Evolutionary conservation across 192 early-diverging fungal genomes (phyloP), one percentile per base, ranked within the genome.

Genomic region (Coemansia sp.): DNA sequence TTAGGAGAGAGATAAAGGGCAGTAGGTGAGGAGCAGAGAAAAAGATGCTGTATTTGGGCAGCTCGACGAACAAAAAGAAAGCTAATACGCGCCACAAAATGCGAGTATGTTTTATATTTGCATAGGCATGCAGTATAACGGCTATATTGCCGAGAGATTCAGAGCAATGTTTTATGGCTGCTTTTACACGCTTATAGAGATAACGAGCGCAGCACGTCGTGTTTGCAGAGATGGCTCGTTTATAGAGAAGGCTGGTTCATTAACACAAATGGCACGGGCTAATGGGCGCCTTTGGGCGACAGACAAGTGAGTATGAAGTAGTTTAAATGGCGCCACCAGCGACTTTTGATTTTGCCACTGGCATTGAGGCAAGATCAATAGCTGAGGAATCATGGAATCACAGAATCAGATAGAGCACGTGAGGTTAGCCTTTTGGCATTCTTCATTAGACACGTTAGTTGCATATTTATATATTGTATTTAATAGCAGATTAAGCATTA

Each of bases 1-100:
- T 43, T 45, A 16, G 41, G 12, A 45, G 11, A 2, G 14, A 45
- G 41, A n/a, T 2, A 45, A 5, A 12, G 41, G 41, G 16, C 41
- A 45, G 41, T 45, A 45, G 50, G 10, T 8, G n/a, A 57, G 29
- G 23, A 55, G n/a, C 43, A 19, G 27, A 64, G 52, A 27, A 47
- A 12, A 57, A 57, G 57, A 48, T 26, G 50, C 16, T 57, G 57
- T 72, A 53, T 29, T 66, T 75, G 14, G 62, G 64, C 57, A 71
- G 41, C 26, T 26, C 87, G 84, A 43, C 75, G 62, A 21, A 1
- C 21, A 72, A 64, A 16, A 78, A 65, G 50, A 72, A 69, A 8
- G 69, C 75, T 2, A 70, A 68, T 10, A 70, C 55, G 55, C 57
- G 41, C 41, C 41, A 45, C 41, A 45, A 45, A 45, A n/a, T 45